Conservation (phyloP, 2,329 filamentous ascomycete genomes). For the Ascochyta lentis region DNA sequence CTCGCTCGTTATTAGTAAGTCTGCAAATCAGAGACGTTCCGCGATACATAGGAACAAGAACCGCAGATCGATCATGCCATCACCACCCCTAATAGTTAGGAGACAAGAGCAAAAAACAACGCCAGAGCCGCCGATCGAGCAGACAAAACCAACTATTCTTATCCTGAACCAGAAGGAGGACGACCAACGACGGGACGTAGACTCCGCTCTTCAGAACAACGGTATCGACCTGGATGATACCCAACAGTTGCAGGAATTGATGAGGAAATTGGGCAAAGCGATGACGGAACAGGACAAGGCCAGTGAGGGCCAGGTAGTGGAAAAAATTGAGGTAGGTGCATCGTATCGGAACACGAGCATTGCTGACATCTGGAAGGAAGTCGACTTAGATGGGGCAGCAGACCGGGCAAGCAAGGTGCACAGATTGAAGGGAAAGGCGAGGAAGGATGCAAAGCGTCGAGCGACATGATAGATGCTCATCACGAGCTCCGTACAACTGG, state of each 20-base stretch:
- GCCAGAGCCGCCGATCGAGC: neutral
- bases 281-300: neutral
- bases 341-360: neutral
- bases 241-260: slow-evolving; percentile 1
- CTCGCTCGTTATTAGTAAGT: slow-evolving; percentile 5
- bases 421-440: slow-evolving; percentile 12
- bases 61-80: slow-evolving; percentile 11
- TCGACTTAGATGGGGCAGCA: neutral
- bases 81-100: slow-evolving; percentile 1
- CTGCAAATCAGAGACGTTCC: slow-evolving; percentile 9
- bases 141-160: neutral
- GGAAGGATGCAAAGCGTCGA: slow-evolving; percentile 2
- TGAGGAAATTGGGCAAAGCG: neutral
- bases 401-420: neutral
- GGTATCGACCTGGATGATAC: slow-evolving; percentile 1
- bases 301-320: neutral
- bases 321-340: neutral
- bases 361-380: slow-evolving; percentile 1
- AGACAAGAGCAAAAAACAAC: neutral
- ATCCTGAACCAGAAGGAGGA: neutral
- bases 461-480: neutral
- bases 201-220: neutral
- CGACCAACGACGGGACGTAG: slow-evolving; percentile 1
- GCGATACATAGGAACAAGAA: slow-evolving; percentile 13
- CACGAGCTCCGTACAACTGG: no score